phyloP scores from a whole-genome alignment of 768 basidiomycete species.

The Megacollybia marginata region DNA sequence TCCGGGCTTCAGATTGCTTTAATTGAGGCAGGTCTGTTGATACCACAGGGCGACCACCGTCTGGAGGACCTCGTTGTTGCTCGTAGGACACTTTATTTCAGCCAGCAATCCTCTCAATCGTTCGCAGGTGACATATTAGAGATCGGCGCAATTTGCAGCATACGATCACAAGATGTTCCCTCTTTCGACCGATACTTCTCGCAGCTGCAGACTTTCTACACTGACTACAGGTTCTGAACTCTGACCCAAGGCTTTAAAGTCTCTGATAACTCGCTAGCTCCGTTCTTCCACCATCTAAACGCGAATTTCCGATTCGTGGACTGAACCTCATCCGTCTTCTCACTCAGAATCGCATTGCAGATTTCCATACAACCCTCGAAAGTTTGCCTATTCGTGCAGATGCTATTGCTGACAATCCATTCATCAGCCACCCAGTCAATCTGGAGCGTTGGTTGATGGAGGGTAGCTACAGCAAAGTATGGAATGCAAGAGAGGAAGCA shows the following conservation, averaged over 20 bases:
- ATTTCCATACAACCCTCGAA: conserved; percentile 96
- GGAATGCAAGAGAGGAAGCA: conserved; percentile 89
- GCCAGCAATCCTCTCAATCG: conserved; percentile 1
- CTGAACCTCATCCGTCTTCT: conserved; percentile 93
- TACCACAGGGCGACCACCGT: conserved; percentile 61
- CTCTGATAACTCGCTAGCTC: conserved; percentile 33
- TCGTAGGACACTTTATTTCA: conserved; percentile 37
- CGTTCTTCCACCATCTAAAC: conserved; percentile 72
- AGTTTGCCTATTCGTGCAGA: conserved; percentile 71
- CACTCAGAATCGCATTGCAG: conserved; percentile 92
- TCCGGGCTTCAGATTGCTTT: conserved; percentile 52
- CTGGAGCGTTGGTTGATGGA: conserved; percentile 98
- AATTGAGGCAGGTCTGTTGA: conserved; percentile 67
- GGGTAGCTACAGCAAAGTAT: conserved; percentile 96
- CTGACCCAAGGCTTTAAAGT: neutral
- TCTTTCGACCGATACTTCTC: conserved; percentile 95
- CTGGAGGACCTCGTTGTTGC: conserved; percentile 64
- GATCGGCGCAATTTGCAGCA: conserved; percentile 91
- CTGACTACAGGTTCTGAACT: conserved; percentile 61
- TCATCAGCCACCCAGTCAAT: conserved; percentile 80
- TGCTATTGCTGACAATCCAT: conserved; percentile 60
- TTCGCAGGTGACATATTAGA: conserved; percentile 85
- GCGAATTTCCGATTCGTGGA: conserved; percentile 84
- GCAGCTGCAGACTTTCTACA: conserved; percentile 86
- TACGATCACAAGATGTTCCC: conserved; percentile 80